Percentiles rank a stretch among this genome's conserved stretches.
Evolutionary conservation across 768 basidiomycete genomes (phyloP).

Genomic region (Gyrodon lividus): DNA sequence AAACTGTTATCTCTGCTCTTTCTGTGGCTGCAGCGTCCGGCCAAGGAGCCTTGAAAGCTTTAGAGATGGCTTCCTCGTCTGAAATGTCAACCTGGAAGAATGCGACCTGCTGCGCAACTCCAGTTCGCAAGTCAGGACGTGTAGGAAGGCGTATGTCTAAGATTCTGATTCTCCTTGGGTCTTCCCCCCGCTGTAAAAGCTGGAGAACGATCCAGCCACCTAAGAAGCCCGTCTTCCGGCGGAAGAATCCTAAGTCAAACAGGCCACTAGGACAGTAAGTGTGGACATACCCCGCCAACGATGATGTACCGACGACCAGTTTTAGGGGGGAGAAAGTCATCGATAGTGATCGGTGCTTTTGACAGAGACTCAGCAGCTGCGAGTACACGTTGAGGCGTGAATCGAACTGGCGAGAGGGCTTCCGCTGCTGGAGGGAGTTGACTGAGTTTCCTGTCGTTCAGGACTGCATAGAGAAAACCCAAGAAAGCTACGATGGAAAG

Average conservation of each 20-base stretch:
- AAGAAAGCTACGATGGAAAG: slow-evolving; percentile 5
- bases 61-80: slow-evolving; percentile 49
- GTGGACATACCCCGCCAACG: slow-evolving; percentile 62
- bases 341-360: slow-evolving; percentile 33
- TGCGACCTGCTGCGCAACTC: slow-evolving; percentile 49
- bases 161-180: slow-evolving; percentile 60
- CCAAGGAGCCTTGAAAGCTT: slow-evolving; percentile 69
- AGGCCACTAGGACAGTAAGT: background rate
- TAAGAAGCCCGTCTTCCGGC: slow-evolving; percentile 72
- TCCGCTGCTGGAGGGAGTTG: slow-evolving; percentile 47
- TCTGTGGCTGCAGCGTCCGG: slow-evolving; percentile 28
- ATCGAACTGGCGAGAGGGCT: slow-evolving; percentile 52
- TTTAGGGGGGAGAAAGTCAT: slow-evolving; percentile 56
- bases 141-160: slow-evolving; percentile 65
- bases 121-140: slow-evolving; percentile 54
- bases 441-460: slow-evolving; percentile 57
- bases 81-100: slow-evolving; percentile 63
- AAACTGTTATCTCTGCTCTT: slow-evolving; percentile 52
- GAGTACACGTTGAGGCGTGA: slow-evolving; percentile 43
- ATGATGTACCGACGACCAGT: slow-evolving; percentile 77
- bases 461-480: slow-evolving; percentile 38
- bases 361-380: slow-evolving; percentile 38
- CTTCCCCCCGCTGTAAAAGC: slow-evolving; percentile 68
- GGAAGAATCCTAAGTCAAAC: background rate
- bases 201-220: slow-evolving; percentile 78